Base-by-base conservation (phyloP, 495 filamentous ascomycete genomes). In the Penicillium angulare region DNA sequence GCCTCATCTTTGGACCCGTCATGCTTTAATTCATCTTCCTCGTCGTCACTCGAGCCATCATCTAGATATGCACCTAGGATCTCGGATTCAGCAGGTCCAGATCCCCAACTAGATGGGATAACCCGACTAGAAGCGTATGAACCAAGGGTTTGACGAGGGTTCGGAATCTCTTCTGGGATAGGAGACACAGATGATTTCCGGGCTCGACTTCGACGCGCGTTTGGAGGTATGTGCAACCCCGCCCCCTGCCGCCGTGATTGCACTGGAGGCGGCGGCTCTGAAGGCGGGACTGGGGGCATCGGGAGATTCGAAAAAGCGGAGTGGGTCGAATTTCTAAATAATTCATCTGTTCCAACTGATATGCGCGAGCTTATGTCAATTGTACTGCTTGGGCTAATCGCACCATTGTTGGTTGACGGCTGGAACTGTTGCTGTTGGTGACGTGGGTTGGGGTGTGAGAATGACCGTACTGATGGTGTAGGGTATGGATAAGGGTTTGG, bases 61-160 rank as follows among this genome's bases (percentile, higher is more conserved):
- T 74, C 65, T 12, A 74, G 54, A 43, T 78, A 74, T 21, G 60
- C 57, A 7, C 64, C 72, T 13, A 73, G 49, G 17, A 76, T 72
- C 17, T 79, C 75, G 12, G 75, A 80, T 50, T 71, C 72, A 6
- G 74, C 72, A 5, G 69, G 69, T 3, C 77, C 81, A 23, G 77
- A 79, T 31, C 73, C 78, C 82, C 87, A 92, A 56, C 78, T 85
- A 7, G 81, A 78, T 2, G 90, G 89, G 47, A 95, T 88, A 0
- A 82, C 87, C 44, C 83, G 80, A 65, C 89, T 95, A 6, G 91
- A 95, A 7, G 89, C 89, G 60, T 86, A 88, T 0, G 89, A 92
- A 16, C 79, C 81, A 60, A 81, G 74, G 8, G 59, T 67, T 10
- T 55, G 57, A 1, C 61, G 65, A 35, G 80, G 72, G 26, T 82